Percentiles rank a stretch among this genome's conserved stretches.
phyloP scores from a whole-genome alignment of 2,329 filamentous ascomycete species.

The Diaporthe vexans region DNA sequence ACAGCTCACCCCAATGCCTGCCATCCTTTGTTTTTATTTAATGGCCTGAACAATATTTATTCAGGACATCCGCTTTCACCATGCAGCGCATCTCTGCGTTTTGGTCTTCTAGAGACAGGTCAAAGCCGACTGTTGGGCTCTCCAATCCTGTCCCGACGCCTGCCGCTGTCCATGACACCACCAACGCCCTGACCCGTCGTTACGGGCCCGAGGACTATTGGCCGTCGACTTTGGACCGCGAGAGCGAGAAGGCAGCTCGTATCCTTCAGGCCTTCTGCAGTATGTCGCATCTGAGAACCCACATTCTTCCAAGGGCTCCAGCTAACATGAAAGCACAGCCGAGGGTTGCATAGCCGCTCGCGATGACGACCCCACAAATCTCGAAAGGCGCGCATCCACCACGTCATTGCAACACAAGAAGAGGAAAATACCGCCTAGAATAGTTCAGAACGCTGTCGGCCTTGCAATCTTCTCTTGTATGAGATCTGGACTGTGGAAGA shows the following conservation, averaged over 20 bases:
- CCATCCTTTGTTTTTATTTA: conserved; percentile 41
- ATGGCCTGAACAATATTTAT: conserved; percentile 39
- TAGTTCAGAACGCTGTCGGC: conserved; percentile 90
- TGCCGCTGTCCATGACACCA: background rate
- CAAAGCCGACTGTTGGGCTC: conserved; percentile 40
- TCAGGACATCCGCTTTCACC: conserved; percentile 42
- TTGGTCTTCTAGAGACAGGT: conserved; percentile 56
- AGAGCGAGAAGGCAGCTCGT: conserved; percentile 91
- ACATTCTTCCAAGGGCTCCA: background rate
- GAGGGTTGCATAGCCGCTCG: conserved; percentile 38
- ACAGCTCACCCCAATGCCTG: conserved; percentile 40
- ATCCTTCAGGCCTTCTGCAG: conserved; percentile 93
- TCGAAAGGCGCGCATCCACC: conserved; percentile 37
- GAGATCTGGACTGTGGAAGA: conserved; percentile 92
- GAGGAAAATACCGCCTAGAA: conserved; percentile 88
- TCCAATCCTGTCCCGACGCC: background rate
- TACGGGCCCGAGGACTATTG: conserved; percentile 51
- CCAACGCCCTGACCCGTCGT: conserved; percentile 45
- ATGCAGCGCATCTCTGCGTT: conserved; percentile 64
- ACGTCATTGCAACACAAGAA: conserved; percentile 61
- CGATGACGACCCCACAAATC: conserved; percentile 22
- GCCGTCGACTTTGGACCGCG: conserved; percentile 81
- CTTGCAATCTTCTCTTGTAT: conserved; percentile 96
- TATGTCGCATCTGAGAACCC: conserved; percentile 56
- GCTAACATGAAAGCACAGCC: conserved; percentile 35